These are phyloP conservation scores for Pterocarpus santalinus DNA, from an alignment of 306 rosid species.

Conservation along the genomic window DNA sequence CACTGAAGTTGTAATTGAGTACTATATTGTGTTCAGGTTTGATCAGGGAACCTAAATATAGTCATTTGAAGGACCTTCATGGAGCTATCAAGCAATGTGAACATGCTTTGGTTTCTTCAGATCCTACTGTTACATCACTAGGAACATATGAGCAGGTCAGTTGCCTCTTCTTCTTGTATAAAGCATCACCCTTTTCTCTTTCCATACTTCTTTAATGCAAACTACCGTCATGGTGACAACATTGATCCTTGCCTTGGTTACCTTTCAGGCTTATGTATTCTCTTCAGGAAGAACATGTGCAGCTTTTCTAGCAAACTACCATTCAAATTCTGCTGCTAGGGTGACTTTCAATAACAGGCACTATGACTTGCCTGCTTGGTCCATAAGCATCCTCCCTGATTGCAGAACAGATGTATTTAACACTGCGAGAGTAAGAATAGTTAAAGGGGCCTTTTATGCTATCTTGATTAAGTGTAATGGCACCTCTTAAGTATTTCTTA, in stretches of 20 bases:
- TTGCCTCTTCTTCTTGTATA: slow-evolving; percentile 21
- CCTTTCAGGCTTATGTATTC: slow-evolving; percentile 79
- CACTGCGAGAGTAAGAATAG: slow-evolving; percentile 81
- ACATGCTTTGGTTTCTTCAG: slow-evolving; percentile 85
- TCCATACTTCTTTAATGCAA: background rate
- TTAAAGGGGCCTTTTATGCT: background rate
- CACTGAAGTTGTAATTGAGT: slow-evolving; percentile 19
- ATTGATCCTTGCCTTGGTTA: slow-evolving; percentile 34
- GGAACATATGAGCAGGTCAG: slow-evolving; percentile 87
- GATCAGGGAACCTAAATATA: slow-evolving; percentile 88
- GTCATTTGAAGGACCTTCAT: slow-evolving; percentile 90
- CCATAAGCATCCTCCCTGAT: slow-evolving; percentile 96
- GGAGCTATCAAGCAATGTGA: slow-evolving; percentile 81
- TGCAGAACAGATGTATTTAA: slow-evolving; percentile 78
- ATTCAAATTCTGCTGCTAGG: slow-evolving; percentile 63
- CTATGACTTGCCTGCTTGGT: slow-evolving; percentile 94
- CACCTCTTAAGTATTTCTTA: slow-evolving; percentile 37
- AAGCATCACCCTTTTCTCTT: slow-evolving; percentile 22
- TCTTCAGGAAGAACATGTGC: slow-evolving; percentile 75
- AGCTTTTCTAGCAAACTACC: slow-evolving; percentile 86
- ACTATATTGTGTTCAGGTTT: slow-evolving; percentile 64
- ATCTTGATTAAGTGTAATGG: slow-evolving; percentile 11
- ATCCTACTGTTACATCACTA: slow-evolving; percentile 73
- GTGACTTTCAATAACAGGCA: slow-evolving; percentile 77
- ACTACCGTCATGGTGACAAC: slow-evolving; percentile 23